Conservation (phyloP, 768 basidiomycete species). For the Hygrophoropsis aurantiaca region DNA sequence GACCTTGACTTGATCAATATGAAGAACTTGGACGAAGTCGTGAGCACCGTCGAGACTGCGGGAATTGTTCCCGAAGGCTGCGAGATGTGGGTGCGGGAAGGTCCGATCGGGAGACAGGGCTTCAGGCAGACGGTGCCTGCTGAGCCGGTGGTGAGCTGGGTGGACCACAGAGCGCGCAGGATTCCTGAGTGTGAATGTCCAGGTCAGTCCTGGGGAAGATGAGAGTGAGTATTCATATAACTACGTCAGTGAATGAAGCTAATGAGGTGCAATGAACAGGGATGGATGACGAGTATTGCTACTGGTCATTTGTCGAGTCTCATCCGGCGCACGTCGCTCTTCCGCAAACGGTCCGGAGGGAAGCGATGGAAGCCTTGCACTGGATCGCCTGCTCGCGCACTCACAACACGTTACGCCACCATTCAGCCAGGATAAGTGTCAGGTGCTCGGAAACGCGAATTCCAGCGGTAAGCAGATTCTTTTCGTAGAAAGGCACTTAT, state of each 20-base stretch:
- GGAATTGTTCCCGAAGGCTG: slow-evolving; percentile 39
- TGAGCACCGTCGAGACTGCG: slow-evolving; percentile 31
- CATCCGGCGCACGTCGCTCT: slow-evolving; percentile 74
- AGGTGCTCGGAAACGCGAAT: slow-evolving; percentile 50
- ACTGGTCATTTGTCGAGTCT: slow-evolving; percentile 78
- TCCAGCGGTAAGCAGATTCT: background rate
- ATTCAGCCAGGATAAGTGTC: slow-evolving; percentile 75
- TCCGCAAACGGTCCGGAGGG: slow-evolving; percentile 52
- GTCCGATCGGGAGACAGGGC: slow-evolving; percentile 22
- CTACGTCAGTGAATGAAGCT: background rate
- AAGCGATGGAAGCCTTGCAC: slow-evolving; percentile 73
- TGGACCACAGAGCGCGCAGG: slow-evolving; percentile 61
- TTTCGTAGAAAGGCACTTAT: no score
- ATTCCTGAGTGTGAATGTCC: slow-evolving; percentile 38
- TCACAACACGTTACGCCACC: slow-evolving; percentile 58
- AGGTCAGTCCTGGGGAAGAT: slow-evolving; percentile 28
- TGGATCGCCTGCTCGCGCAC: slow-evolving; percentile 76
- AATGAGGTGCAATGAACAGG: slow-evolving; percentile 37
- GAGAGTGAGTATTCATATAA: slow-evolving; percentile 36
- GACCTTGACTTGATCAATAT: slow-evolving; percentile 65
- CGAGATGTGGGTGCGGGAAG: slow-evolving; percentile 66
- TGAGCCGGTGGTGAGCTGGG: slow-evolving; percentile 52
- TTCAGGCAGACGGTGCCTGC: slow-evolving; percentile 27
- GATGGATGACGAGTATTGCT: slow-evolving; percentile 73
- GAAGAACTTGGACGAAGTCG: slow-evolving; percentile 43